Conservation (phyloP, 805 yeast species). For the Jamesozyma gamospora region DNA sequence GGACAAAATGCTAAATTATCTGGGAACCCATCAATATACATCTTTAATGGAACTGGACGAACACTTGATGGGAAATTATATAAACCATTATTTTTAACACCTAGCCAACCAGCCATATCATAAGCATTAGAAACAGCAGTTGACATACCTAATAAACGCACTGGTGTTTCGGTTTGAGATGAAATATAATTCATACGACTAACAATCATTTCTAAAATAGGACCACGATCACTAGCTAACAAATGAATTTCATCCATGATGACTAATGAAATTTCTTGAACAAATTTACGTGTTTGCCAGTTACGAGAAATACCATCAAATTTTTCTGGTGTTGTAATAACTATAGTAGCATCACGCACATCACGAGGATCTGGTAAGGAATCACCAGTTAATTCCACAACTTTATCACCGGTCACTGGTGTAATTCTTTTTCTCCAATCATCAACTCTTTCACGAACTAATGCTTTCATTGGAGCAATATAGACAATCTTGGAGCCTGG, state of each 20-base stretch:
- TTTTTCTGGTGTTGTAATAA: conserved; percentile 91
- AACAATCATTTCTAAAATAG: conserved; percentile 89
- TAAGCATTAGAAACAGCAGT: conserved; percentile 88
- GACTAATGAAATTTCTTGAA: conserved; percentile 71
- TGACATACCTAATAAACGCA: conserved; percentile 81
- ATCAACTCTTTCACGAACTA: conserved; percentile 94
- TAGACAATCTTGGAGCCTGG: conserved; percentile 84
- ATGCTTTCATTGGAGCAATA: conserved; percentile 87
- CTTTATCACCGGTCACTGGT: conserved; percentile 87
- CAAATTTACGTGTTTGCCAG: conserved; percentile 73
- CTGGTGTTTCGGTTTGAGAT: conserved; percentile 73
- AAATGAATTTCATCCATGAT: conserved; percentile 96
- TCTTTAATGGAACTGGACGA: conserved; percentile 89
- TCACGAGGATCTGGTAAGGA: conserved; percentile 82
- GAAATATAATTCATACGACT: conserved; percentile 60
- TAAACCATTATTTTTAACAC: conserved; percentile 84
- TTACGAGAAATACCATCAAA: conserved; percentile 97
- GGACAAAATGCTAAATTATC: conserved; percentile 74
- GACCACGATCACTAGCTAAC: conserved; percentile 95
- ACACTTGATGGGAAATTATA: conserved; percentile 88
- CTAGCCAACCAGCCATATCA: conserved; percentile 91
- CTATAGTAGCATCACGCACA: conserved; percentile 71
- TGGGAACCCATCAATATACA: conserved; percentile 77
- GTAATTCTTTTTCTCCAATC: conserved; percentile 69
- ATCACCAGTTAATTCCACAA: conserved; percentile 87